Base-by-base conservation (phyloP, 306 rosid species). In the Vigna mungo region DNA sequence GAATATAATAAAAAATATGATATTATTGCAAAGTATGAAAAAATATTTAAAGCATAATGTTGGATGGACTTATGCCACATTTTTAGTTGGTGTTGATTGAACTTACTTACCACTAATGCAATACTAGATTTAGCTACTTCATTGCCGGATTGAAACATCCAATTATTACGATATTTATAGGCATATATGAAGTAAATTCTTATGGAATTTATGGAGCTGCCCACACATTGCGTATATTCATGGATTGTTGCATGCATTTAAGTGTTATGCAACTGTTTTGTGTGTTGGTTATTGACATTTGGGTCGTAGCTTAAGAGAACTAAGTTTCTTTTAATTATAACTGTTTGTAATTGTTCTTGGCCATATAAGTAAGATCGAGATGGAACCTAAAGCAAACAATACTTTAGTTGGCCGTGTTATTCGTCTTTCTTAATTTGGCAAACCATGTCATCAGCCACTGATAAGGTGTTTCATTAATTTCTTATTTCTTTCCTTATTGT, bases 341-440 rank as follows among this genome's bases (percentile, higher is more conserved):
- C 5, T 9, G 1, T 56, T 68, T 32, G 59, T 75, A 21, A 53
- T 68, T 68, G 44, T 68, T 64, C 81, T 9, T 30, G 71, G 65
- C 34, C 17, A 8, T 68, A 51, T 68, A 60, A 60, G 52, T 65
- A 58, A 72, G 67, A 13, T 49, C 25, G 16, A 60, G 41, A 27
- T 43, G 51, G 73, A 53, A 75, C n/a, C 44, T 46, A 53, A 51
- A 44, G 70, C 39, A 75, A 70, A 5, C 34, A 61, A 54, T 83
- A 46, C 32, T 59, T 53, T 49, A n/a, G 52, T 54, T 16, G 17
- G 63, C 23, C 25, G 13, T 48, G 53, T 68, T 65, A 54, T 68
- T 74, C 39, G 41, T 69, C 34, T 74, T 68, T 67, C 30, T 32
- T 72, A 59, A 36, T 68, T 67, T 79, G 71, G 66, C 75, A 68